These are phyloP conservation scores for Bisporella sp. DNA, from an alignment of 2,329 filamentous ascomycete species.

Conservation along the genomic window DNA sequence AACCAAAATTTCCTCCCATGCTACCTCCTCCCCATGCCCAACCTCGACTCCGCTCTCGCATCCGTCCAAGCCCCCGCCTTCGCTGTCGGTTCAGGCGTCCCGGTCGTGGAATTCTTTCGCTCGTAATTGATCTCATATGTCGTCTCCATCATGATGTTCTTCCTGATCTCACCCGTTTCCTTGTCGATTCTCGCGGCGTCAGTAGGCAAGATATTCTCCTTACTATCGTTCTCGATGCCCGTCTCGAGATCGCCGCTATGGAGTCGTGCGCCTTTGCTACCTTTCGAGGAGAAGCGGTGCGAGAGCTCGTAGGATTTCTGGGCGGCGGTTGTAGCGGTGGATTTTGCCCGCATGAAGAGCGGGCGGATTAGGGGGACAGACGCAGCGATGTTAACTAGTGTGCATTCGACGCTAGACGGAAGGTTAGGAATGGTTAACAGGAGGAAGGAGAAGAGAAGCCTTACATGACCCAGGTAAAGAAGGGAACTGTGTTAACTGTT, in stretches of 20 bases:
- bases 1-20: neutral
- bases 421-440: neutral
- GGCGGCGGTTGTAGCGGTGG: neutral
- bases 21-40: neutral
- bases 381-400: slow-evolving; percentile 12
- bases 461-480: too few relatives aligned
- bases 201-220: neutral
- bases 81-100: neutral
- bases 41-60: neutral
- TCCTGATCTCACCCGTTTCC: neutral
- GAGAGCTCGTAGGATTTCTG: neutral
- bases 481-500: too few relatives aligned
- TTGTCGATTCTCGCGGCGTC: neutral
- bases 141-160: neutral
- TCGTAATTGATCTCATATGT: neutral
- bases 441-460: too few relatives aligned
- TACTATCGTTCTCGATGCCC: neutral
- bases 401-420: slow-evolving; percentile 9
- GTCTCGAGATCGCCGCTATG: neutral
- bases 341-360: slow-evolving; percentile 3
- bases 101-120: neutral
- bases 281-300: neutral
- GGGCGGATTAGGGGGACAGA: slow-evolving; percentile 13
- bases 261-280: neutral
- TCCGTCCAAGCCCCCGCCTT: neutral